These are phyloP conservation scores for Eimeria necatrix DNA, from an alignment of 169 alveolate species.

Conservation along the genomic window DNA sequence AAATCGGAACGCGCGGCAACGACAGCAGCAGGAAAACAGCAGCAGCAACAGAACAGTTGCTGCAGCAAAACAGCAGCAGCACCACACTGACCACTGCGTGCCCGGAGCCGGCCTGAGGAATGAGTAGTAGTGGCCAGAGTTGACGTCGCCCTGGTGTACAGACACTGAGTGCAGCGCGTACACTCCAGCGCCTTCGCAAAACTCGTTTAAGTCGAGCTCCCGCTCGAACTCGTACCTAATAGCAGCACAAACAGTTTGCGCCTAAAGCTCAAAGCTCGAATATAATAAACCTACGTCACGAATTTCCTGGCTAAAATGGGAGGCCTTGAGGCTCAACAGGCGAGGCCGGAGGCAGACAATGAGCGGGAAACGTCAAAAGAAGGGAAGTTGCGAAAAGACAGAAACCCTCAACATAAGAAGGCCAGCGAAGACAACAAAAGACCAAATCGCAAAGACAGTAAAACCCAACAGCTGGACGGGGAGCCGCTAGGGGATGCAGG, in stretches of 20 bases:
- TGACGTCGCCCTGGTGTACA: constrained; percentile 96
- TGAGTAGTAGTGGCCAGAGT: constrained; percentile 97
- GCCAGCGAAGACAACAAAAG: no score
- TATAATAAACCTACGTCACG: not conserved
- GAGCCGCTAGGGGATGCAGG: no score
- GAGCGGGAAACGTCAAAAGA: not conserved
- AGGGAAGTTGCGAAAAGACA: no score
- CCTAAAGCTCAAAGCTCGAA: not conserved
- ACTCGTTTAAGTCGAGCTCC: constrained; percentile 90
- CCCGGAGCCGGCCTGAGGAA: constrained; percentile 91
- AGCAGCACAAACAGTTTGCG: constrained; percentile 82
- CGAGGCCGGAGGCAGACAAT: not conserved
- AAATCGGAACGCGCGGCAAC: no score
- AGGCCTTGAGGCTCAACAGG: not conserved
- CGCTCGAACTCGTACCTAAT: constrained; percentile 95
- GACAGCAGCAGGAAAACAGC: no score
- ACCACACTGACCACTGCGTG: constrained; percentile 80
- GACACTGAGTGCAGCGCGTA: constrained; percentile 96
- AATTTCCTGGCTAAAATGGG: not conserved
- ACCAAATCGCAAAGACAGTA: no score
- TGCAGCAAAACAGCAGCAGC: constrained; percentile 19
- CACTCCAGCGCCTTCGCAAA: constrained; percentile 87
- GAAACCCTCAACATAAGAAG: no score
- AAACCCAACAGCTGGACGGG: no score
- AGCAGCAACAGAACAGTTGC: no score